Evolutionary conservation across 192 early-diverging fungal genomes (phyloP), one percentile per base, ranked within the genome.

Genomic region (Entophlyctis helioformis): DNA sequence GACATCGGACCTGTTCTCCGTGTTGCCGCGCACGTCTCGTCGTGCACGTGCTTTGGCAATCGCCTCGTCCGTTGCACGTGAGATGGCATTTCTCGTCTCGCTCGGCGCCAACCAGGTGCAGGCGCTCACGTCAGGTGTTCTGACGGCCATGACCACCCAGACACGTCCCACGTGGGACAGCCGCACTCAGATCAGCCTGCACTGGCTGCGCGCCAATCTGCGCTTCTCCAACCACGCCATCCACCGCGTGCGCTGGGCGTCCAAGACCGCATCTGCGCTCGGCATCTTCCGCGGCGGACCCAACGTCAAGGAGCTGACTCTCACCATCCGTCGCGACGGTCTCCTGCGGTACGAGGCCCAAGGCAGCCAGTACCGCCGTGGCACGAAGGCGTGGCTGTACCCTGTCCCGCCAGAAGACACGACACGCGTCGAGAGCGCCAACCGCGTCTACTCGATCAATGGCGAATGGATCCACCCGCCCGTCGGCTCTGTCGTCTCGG

Each of bases 301-400:
- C 12, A 31, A 1, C 7, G 10, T 63, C 19, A 43, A 32, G 1
- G 10, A 32, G 24, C 29, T 56, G 25, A 22, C 27, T 16, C 18
- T 63, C 23, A 21, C 12, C 19, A 46, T 63, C 24, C 2, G 34
- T 31, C 11, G 49, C 4, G 41, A 47, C 15, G 45, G 48, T 27
- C 42, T 63, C 9, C 29, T 56, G 6, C 2, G 29, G 18, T 63
- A 53, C 37, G 60, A 63, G 37, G 46, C 35, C 33, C 35, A 49
- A 4, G 60, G 53, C 3, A 18, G 5, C 6, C 24, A 25, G 15
- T 44, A 31, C 4, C 22, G 57, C 29, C 27, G 36, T 12, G 29
- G 48, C 26, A 34, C 20, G 22, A 39, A 47, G 33, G 39, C 37
- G 25, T 56, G 49, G 25, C 33, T 16, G 32, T 55, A 42, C 33